phyloP scores from a whole-genome alignment of 345 rosid genomes.

The Gossypium thurberi region DNA sequence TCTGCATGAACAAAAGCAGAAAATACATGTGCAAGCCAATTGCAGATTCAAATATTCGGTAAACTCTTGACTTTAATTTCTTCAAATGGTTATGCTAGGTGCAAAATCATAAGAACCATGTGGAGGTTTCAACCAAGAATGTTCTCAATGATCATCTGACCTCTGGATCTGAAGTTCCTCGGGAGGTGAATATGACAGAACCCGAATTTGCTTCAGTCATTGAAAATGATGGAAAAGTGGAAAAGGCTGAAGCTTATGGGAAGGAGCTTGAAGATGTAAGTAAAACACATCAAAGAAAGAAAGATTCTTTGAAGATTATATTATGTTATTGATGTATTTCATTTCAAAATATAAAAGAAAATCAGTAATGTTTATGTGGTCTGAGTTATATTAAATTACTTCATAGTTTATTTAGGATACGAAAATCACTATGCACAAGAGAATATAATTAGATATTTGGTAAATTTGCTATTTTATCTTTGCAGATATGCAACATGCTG shows the following conservation, averaged over 20 bases:
- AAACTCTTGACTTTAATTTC: constrained; percentile 7
- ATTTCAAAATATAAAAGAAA: not conserved
- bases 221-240: constrained; percentile 48
- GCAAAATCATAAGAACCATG: constrained; percentile 25
- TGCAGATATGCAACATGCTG: constrained; percentile 75
- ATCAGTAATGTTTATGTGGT: not conserved
- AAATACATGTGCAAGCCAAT: not conserved
- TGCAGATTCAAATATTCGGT: not conserved
- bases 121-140: constrained; percentile 19
- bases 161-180: constrained; percentile 23
- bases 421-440: not conserved
- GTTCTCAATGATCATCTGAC: constrained; percentile 19
- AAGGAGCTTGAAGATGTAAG: constrained; percentile 84
- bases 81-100: constrained; percentile 28
- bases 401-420: not conserved
- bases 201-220: constrained; percentile 25
- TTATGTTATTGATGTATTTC: not conserved
- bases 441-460: not conserved
- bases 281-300: constrained; percentile 3
- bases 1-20: not conserved
- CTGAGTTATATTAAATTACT: not conserved
- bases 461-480: constrained; percentile 2
- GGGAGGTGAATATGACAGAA: constrained; percentile 34
- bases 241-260: constrained; percentile 72
- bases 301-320: not conserved